Base-by-base conservation (phyloP, 2,329 filamentous ascomycete species). In the Stagonosporopsis chrysanthemi region DNA sequence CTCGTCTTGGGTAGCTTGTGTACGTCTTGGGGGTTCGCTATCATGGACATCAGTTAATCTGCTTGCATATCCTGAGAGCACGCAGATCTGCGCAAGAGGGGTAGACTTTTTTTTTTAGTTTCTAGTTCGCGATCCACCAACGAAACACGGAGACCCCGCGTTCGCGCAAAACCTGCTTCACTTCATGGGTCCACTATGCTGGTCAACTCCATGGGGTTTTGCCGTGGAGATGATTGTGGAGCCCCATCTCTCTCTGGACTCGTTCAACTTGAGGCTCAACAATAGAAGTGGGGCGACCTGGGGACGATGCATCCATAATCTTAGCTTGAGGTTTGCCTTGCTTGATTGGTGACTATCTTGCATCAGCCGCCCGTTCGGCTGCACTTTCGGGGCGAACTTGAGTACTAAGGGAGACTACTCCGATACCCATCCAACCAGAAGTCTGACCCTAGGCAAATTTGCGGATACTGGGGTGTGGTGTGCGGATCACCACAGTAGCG, bases 211-310 rank as follows among this genome's bases (percentile, higher is more conserved):
- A 67, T 47, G 66, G 68, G 66, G 65, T 64, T 47, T 46, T 57
- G 43, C 49, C 43, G 58, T 58, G 66, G 68, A 66, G 63, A 66
- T 58, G 64, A 52, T 42, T 64, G 60, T 64, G 54, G 65, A 63
- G 62, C 56, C 54, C 52, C 43, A 39, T 36, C 42, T 51, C 56
- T 52, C 49, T 60, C 46, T 57, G 49, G 45, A 42, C 44, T 54
- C 50, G 49, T 55, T 63, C 52, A 58, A 39, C 62, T 59, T 71
- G 66, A 68, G 68, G 68, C 68, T 71, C 67, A 69, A 70, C 60
- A 60, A 57, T 50, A 17, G 49, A 60, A 64, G 67, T 66, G 67
- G 60, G 49, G 54, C 17, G 33, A 36, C 45, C 56, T 53, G 55
- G 54, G 55, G 47, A 42, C 29, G 39, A 45, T 46, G 54, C 56